Conservation (phyloP, 2,329 filamentous ascomycete genomes). For the Trichophyton schoenleinii region DNA sequence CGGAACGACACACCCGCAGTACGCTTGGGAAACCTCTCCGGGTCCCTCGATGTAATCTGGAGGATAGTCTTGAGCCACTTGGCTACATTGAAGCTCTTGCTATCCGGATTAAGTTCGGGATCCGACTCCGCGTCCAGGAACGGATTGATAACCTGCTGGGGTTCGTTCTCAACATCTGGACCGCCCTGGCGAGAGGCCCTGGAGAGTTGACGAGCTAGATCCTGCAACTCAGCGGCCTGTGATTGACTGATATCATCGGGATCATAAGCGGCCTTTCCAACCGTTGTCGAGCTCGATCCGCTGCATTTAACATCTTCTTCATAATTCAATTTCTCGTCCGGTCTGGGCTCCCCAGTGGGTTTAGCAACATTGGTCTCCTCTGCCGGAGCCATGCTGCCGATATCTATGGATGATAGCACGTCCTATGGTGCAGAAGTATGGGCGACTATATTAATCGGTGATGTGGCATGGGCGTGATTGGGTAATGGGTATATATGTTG, state of each 20-base stretch:
- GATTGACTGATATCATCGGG: slow-evolving; percentile 18
- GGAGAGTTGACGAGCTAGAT: slow-evolving; percentile 23
- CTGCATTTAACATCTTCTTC: slow-evolving; percentile 10
- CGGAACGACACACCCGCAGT: slow-evolving; percentile 31
- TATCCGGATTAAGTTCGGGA: slow-evolving; percentile 34
- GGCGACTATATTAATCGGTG: not conserved
- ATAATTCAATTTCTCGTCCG: slow-evolving; percentile 1
- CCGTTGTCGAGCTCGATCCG: slow-evolving; percentile 17
- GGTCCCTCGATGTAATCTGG: slow-evolving; percentile 28
- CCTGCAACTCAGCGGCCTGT: slow-evolving; percentile 18
- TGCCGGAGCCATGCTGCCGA: not conserved
- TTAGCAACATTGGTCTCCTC: not conserved
- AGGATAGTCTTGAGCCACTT: slow-evolving; percentile 38
- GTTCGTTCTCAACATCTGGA: slow-evolving; percentile 10
- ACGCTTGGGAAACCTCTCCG: slow-evolving; percentile 26
- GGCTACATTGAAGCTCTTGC: slow-evolving; percentile 33
- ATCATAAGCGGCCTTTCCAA: slow-evolving; percentile 13
- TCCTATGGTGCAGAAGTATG: not conserved
- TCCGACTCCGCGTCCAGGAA: slow-evolving; percentile 25
- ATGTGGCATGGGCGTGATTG: not conserved
- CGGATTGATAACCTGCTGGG: slow-evolving; percentile 19
- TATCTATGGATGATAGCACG: not conserved
- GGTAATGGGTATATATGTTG: not conserved
- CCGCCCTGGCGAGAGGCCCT: slow-evolving; percentile 18
- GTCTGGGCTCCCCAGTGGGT: not conserved